phyloP scores from a whole-genome alignment of 495 filamentous ascomycete genomes.

The Collariella sp. region DNA sequence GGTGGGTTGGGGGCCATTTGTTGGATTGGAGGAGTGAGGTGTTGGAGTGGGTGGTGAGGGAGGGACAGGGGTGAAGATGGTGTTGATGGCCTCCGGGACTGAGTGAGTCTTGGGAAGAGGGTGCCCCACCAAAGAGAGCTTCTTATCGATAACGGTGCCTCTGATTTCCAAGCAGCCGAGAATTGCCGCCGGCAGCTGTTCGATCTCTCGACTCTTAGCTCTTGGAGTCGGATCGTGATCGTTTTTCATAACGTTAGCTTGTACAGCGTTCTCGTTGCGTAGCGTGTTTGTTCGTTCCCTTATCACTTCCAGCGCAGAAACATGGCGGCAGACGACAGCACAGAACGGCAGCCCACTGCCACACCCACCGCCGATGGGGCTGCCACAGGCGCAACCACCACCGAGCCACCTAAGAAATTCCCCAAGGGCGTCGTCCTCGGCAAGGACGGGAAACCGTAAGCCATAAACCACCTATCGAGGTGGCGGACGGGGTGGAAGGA shows the following conservation, averaged over 20 bases:
- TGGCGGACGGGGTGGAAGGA: constrained; percentile 93
- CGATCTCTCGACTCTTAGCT: too few relatives aligned
- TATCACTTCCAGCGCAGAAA: not conserved
- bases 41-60: not conserved
- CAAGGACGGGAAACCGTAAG: constrained; percentile 94
- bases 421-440: constrained; percentile 81
- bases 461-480: constrained; percentile 45
- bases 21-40: not conserved
- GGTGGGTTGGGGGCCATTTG: constrained; percentile 18
- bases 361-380: not conserved
- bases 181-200: not conserved
- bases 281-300: not conserved
- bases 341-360: constrained; percentile 17
- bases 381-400: constrained; percentile 1
- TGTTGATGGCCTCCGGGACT: too few relatives aligned
- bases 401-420: constrained; percentile 30
- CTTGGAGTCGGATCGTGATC: too few relatives aligned
- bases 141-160: constrained; percentile 3
- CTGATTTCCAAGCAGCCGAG: too few relatives aligned
- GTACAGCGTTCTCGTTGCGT: not conserved
- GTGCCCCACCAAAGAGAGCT: not conserved
- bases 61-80: not conserved
- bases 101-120: too few relatives aligned
- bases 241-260: too few relatives aligned
- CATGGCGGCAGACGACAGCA: constrained; percentile 31